phyloP scores from a whole-genome alignment of 345 rosid genomes.

The Eucalyptus marginata region DNA sequence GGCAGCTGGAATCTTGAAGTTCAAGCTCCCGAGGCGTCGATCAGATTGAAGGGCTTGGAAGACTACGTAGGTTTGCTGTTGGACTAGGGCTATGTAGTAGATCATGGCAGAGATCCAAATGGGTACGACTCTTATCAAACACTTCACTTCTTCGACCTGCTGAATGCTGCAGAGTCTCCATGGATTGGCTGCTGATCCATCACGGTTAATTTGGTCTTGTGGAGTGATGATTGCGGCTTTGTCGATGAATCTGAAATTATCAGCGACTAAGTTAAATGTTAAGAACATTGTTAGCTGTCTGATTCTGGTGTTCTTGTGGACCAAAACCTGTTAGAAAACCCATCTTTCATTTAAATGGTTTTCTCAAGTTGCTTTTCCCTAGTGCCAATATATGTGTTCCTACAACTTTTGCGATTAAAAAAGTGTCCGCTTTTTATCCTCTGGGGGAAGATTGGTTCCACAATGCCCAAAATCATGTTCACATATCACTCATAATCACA shows the following conservation, averaged over 20 bases:
- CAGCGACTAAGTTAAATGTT: background rate
- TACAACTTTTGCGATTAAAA: background rate
- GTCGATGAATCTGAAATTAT: slow-evolving; percentile 13
- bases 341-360: background rate
- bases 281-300: background rate
- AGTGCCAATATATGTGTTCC: background rate
- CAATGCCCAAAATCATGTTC: background rate
- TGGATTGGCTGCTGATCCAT: slow-evolving; percentile 21
- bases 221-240: slow-evolving; percentile 24
- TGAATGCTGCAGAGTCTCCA: slow-evolving; percentile 39
- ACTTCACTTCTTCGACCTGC: slow-evolving; percentile 44
- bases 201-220: slow-evolving; percentile 10
- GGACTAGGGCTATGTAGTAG: background rate
- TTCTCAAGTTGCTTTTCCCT: background rate
- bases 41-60: slow-evolving; percentile 7
- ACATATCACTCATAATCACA: background rate
- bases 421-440: background rate
- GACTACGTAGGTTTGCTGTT: slow-evolving; percentile 1
- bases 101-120: background rate
- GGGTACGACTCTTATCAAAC: slow-evolving; percentile 6
- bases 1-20: slow-evolving; percentile 12
- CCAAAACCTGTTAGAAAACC: background rate
- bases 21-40: background rate
- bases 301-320: background rate
- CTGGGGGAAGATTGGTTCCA: background rate